Percentiles rank a stretch among this genome's conserved stretches.
Evolutionary conservation across 2,329 filamentous ascomycete genomes (phyloP).

Genomic region (Grosmannia penicillata): DNA sequence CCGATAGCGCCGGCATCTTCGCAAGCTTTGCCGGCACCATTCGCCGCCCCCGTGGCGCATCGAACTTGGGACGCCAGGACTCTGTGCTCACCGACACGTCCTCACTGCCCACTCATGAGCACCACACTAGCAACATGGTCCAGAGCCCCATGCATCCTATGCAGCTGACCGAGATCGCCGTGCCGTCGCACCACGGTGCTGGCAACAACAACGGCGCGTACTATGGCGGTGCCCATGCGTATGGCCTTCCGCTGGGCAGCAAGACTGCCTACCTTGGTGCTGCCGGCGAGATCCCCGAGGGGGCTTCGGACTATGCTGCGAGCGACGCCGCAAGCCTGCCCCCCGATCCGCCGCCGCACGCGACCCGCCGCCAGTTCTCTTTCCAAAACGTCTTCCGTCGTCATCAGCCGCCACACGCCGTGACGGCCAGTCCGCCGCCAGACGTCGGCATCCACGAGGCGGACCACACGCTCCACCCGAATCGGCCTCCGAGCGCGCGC

Average conservation of each 20-base stretch:
- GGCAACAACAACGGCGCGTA: conserved; percentile 22
- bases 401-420: conserved; percentile 19
- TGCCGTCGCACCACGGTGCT: conserved; percentile 28
- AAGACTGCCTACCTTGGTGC: conserved; percentile 33
- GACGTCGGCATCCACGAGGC: conserved; percentile 9
- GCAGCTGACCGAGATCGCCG: conserved; percentile 44
- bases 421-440: conserved; percentile 7
- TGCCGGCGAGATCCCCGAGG: conserved; percentile 5
- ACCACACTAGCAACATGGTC: conserved; percentile 16
- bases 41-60: conserved; percentile 27
- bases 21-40: conserved; percentile 44
- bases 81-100: neutral
- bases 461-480: conserved; percentile 2
- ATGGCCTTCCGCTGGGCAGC: conserved; percentile 27
- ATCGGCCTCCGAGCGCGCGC: conserved; percentile 10
- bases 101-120: neutral
- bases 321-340: conserved; percentile 27
- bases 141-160: conserved; percentile 46
- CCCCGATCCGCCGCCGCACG: conserved; percentile 47
- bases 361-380: conserved; percentile 66
- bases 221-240: conserved; percentile 26
- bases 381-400: conserved; percentile 75
- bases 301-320: conserved; percentile 18
- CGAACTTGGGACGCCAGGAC: conserved; percentile 19
- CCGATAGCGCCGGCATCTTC: conserved; percentile 30